Conservation (phyloP, 1,139 yeast genomes). For the Hyphopichia burtonii region DNA sequence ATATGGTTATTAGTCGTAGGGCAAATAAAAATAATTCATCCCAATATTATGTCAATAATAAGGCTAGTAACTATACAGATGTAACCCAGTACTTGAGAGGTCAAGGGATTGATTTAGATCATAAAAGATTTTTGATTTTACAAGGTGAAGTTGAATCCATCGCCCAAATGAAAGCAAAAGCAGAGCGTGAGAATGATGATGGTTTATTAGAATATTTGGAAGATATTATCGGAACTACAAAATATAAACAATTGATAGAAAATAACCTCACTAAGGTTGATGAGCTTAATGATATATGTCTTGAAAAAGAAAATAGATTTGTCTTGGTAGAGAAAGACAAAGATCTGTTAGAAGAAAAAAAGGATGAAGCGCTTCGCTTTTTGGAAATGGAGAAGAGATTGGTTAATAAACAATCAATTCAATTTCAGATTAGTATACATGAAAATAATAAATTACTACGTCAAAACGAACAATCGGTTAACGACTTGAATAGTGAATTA, state of each 20-base stretch:
- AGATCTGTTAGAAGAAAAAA: conserved; percentile 63
- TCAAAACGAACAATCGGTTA: conserved; percentile 31
- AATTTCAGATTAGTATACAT: conserved; percentile 54
- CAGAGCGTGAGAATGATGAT: conserved; percentile 88
- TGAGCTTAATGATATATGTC: conserved; percentile 70
- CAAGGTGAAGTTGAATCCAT: conserved; percentile 99
- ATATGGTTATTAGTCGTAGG: conserved; percentile 71
- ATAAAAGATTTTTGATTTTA: conserved; percentile 86
- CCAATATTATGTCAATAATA: conserved; percentile 71
- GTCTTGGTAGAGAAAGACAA: conserved; percentile 79
- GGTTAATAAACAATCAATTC: conserved; percentile 51
- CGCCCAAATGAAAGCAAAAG: conserved; percentile 98
- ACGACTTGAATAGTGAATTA: conserved; percentile 42
- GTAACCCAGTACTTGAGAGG: conserved; percentile 73
- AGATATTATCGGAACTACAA: conserved; percentile 93
- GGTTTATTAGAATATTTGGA: conserved; percentile 92
- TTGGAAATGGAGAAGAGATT: conserved; percentile 65
- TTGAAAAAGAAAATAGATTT: conserved; percentile 78
- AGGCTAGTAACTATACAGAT: conserved; percentile 69
- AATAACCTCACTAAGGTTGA: conserved; percentile 60
- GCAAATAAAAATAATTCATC: conserved; percentile 79
- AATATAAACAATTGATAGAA: conserved; percentile 77
- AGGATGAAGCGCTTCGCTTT: conserved; percentile 67
- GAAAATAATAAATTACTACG: conserved; percentile 41
- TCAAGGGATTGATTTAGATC: conserved; percentile 94